These are phyloP conservation scores for Trametes sp. DNA, from an alignment of 1,284 basidiomycete species.

Conservation along the genomic window DNA sequence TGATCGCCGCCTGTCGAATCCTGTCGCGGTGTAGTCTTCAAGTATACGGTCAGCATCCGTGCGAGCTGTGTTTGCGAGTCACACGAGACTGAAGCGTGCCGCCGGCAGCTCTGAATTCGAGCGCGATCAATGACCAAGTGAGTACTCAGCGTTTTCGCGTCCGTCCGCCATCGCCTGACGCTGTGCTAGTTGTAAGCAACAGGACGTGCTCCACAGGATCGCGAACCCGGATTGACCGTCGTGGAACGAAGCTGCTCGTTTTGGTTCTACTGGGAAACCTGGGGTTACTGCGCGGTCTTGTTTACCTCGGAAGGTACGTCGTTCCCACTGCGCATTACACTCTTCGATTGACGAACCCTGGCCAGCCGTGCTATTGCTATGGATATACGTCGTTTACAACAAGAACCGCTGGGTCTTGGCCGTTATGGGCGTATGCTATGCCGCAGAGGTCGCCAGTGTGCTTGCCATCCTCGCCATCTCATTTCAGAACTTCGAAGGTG, in stretches of 20 bases:
- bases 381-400: slow-evolving; percentile 40
- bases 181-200: slow-evolving; percentile 22
- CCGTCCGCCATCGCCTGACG: background rate
- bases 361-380: slow-evolving; percentile 35
- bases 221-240: background rate
- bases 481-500: slow-evolving; percentile 30
- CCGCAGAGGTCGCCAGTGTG: slow-evolving; percentile 27
- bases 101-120: slow-evolving; percentile 27
- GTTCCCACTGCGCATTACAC: background rate
- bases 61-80: background rate
- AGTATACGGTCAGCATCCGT: slow-evolving; percentile 31
- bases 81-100: slow-evolving; percentile 3
- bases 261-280: slow-evolving; percentile 40
- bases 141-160: slow-evolving; percentile 9
- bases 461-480: slow-evolving; percentile 31
- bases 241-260: slow-evolving; percentile 30
- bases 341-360: background rate
- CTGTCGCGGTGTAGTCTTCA: slow-evolving; percentile 34
- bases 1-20: slow-evolving; percentile 4
- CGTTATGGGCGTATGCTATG: slow-evolving; percentile 26
- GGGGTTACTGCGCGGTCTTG: slow-evolving; percentile 35
- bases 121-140: slow-evolving; percentile 29
- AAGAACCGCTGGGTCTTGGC: slow-evolving; percentile 33
- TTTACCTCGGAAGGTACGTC: slow-evolving; percentile 38
- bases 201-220: no score